Base-by-base conservation (phyloP, 2,329 filamentous ascomycete genomes). In the Cytospora piceae region DNA sequence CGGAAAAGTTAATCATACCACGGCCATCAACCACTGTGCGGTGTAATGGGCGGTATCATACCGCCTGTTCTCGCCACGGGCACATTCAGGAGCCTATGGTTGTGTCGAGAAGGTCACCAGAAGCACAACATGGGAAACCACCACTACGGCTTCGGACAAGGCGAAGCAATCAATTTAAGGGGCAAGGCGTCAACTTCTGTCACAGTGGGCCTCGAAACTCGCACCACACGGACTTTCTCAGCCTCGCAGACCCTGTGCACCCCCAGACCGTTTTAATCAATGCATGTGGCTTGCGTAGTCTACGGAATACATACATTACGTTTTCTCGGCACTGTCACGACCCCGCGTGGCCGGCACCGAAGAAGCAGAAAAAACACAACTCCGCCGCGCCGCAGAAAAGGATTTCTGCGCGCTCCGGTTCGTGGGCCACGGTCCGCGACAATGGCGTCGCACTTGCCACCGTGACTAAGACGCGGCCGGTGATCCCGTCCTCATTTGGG, bases 251-350 rank as follows among this genome's bases (percentile, higher is more conserved):
- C 37, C 29, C 39, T 55, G 52, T 51, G 51, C 31, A 57, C 53
- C 61, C 57, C 61, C 34, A 42, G 51, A 57, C 37, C 37, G 46
- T 29, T n/a, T 63, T 54, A n/a, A n/a, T 15, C 29, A 57, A 57
- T 37, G 53, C 31, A 54, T 37, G 27, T 54, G 32, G 39, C 42
- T 32, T 58, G 29, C 56, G 27, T 27, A 57, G 20, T 20, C 37
- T 31, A 58, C 20, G 37, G 27, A 29, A 29, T 29, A 29, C 27
- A 22, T 31, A 32, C 20, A 15, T 52, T 63, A 55, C 61, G 53
- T 46, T 37, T 37, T 29, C 51, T 58, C 57, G 66, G 58, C 66
- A 65, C 63, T 53, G 66, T 65, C 58, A 58, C n/a, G 20, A 22
- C 62, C 34, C 54, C 37, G 54, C 58, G 54, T 42, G 37, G 37